Conservation (phyloP, 2,329 filamentous ascomycete genomes). For the Aspergillus viridinutans region DNA sequence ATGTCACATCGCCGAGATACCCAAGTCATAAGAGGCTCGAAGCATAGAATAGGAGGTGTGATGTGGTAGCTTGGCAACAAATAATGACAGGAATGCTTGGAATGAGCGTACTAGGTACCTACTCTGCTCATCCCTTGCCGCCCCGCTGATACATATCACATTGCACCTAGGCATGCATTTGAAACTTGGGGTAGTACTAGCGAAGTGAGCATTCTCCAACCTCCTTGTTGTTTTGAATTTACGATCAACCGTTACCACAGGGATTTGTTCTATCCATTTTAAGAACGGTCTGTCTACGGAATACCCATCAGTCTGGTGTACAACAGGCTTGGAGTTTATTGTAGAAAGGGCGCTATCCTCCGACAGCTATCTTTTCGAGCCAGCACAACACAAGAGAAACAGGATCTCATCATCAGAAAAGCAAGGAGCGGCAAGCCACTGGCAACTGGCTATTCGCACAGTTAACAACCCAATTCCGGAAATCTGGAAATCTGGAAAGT, state of each 20-base stretch:
- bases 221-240: background rate
- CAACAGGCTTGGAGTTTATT: background rate
- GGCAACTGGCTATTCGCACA: too few relatives aligned
- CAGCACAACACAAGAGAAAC: background rate
- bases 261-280: background rate
- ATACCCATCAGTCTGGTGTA: too few relatives aligned
- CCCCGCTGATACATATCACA: slow-evolving; percentile 3
- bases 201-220: background rate
- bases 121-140: slow-evolving; percentile 1
- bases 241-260: background rate
- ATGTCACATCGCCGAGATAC: background rate
- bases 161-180: background rate
- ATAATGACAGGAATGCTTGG: background rate
- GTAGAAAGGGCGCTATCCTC: background rate
- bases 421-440: background rate
- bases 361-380: background rate
- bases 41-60: too few relatives aligned
- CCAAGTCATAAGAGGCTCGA: too few relatives aligned
- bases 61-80: too few relatives aligned
- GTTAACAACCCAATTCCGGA: background rate
- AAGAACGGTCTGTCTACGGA: background rate
- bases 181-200: background rate
- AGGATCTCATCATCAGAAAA: background rate
- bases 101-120: background rate
- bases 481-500: background rate